phyloP scores from a whole-genome alignment of 257 asterid genomes.

The Striga asiatica region DNA sequence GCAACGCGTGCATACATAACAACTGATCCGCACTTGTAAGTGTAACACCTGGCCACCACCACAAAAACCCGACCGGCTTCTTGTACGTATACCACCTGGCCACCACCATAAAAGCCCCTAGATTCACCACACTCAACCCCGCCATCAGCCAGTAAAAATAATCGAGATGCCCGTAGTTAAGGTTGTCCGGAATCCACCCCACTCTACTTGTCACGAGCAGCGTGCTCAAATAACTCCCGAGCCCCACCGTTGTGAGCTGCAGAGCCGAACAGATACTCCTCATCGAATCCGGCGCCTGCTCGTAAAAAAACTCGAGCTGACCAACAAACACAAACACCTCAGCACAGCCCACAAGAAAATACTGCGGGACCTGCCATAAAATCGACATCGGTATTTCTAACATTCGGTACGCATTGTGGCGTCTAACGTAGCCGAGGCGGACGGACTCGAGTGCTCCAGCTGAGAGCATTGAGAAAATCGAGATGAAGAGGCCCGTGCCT shows the following conservation, averaged over 20 bases:
- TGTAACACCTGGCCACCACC: background rate
- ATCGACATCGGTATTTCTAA: conserved; percentile 38
- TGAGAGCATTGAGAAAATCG: conserved; percentile 48
- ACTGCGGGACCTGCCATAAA: conserved; percentile 72
- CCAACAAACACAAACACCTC: conserved; percentile 67
- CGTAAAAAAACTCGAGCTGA: conserved; percentile 67
- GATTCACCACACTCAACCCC: conserved; percentile 44
- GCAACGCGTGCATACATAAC: background rate
- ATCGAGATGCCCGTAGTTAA: conserved; percentile 49
- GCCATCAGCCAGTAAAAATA: conserved; percentile 60
- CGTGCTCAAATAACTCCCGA: conserved; percentile 55
- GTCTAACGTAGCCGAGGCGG: conserved; percentile 34
- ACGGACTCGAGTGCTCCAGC: conserved; percentile 51
- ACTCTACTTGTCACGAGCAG: conserved; percentile 47
- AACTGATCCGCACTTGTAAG: too few species aligned
- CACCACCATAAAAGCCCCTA: conserved; percentile 34
- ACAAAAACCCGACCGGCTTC: conserved; percentile 33
- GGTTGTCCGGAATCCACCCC: conserved; percentile 70
- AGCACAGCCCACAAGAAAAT: conserved; percentile 61
- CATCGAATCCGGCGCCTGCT: conserved; percentile 75
- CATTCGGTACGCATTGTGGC: conserved; percentile 29
- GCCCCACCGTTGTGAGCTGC: conserved; percentile 51
- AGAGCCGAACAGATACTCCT: conserved; percentile 63
- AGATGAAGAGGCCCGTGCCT: conserved; percentile 57
- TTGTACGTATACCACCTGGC: conserved; percentile 64